Percentiles rank a stretch among this genome's conserved stretches.
Conservation (phyloP, 1,284 basidiomycete species). For the Veloboletus limbatus region DNA sequence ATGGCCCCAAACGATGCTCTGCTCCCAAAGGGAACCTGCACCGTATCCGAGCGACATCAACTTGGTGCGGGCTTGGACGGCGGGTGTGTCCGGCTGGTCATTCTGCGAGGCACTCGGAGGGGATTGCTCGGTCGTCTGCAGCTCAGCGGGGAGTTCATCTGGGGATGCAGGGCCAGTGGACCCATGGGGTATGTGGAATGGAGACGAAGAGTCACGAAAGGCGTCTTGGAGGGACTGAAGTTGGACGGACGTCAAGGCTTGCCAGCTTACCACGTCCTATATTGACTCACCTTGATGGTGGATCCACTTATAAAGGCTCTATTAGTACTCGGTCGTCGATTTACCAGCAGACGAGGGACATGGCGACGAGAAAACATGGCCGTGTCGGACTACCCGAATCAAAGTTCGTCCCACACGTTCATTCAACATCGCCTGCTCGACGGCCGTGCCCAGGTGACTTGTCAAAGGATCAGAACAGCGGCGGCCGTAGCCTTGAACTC, state of each 20-base stretch:
- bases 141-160: conserved; percentile 33
- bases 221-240: conserved; percentile 51
- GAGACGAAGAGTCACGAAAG: conserved; percentile 64
- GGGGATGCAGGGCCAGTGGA: conserved; percentile 58
- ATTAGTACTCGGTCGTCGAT: background rate
- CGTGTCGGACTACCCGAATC: too few species aligned
- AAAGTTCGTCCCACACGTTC: too few species aligned
- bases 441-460: too few species aligned
- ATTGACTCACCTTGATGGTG: conserved; percentile 26
- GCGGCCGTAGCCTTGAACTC: too few species aligned
- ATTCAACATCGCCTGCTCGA: too few species aligned
- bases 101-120: background rate
- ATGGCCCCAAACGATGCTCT: conserved; percentile 71
- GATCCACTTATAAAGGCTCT: conserved; percentile 23
- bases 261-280: background rate
- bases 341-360: conserved; percentile 5
- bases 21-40: conserved; percentile 64
- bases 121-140: background rate
- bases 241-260: background rate
- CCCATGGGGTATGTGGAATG: conserved; percentile 62
- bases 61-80: conserved; percentile 42
- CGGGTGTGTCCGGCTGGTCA: conserved; percentile 10
- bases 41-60: conserved; percentile 55
- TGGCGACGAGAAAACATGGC: conserved; percentile 12
- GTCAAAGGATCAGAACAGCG: too few species aligned